Evolutionary conservation across 1,284 basidiomycete species (phyloP).

Genomic region (Cystobasidium sp.): DNA sequence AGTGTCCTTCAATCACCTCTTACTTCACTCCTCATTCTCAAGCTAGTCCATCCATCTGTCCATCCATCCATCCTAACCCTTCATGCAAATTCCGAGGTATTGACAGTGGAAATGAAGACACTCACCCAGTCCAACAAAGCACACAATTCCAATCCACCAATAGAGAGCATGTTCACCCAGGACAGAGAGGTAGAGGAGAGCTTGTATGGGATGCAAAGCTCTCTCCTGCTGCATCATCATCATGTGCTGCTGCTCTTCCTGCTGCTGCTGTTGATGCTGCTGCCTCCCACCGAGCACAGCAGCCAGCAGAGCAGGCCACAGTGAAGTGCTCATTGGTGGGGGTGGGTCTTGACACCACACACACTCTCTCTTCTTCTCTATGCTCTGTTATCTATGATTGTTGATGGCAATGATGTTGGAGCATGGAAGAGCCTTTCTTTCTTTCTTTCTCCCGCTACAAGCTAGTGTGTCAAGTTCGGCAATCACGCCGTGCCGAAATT

Average conservation of each 20-base stretch:
- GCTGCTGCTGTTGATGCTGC: slow-evolving; percentile 5
- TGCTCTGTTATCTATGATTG: too few relatives aligned
- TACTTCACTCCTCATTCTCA: too few relatives aligned
- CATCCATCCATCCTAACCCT: not conserved
- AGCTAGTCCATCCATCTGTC: not conserved
- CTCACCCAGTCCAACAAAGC: slow-evolving; percentile 4
- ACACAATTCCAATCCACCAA: slow-evolving; percentile 2
- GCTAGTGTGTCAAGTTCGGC: too few relatives aligned
- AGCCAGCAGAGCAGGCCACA: slow-evolving; percentile 41
- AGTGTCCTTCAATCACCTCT: too few relatives aligned
- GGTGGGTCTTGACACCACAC: not conserved
- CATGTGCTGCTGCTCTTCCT: not conserved
- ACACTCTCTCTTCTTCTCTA: not conserved
- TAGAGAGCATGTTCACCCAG: slow-evolving; percentile 30
- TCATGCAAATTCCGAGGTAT: slow-evolving; percentile 7
- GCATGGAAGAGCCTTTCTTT: too few relatives aligned
- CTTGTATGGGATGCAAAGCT: not conserved
- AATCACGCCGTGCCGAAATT: too few relatives aligned
- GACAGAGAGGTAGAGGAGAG: slow-evolving; percentile 8
- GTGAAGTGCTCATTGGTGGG: slow-evolving; percentile 24
- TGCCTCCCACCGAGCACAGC: slow-evolving; percentile 25
- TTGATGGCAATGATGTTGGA: too few relatives aligned
- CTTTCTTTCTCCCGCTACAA: too few relatives aligned
- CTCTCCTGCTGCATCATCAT: not conserved
- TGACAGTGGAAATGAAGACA: not conserved